Percentiles rank a stretch among this genome's conserved stretches.
phyloP scores from a whole-genome alignment of 495 filamentous ascomycete genomes.

The Aspergillus asperescens region DNA sequence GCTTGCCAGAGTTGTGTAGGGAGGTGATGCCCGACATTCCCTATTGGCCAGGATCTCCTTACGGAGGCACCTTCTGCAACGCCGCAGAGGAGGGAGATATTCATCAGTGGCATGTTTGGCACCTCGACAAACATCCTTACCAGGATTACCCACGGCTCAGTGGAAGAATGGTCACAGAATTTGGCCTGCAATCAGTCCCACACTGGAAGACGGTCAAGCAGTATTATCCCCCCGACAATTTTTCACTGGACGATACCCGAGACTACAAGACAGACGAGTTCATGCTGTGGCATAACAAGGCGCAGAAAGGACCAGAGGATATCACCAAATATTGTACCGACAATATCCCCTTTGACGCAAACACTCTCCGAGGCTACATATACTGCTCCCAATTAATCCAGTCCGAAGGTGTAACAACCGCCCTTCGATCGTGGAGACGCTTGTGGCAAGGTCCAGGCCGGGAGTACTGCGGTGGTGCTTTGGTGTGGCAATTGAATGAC shows the following conservation, averaged over 20 bases:
- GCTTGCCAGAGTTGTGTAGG: conserved; percentile 63
- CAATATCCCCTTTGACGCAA: no score
- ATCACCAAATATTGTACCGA: neutral
- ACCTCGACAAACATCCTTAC: conserved; percentile 84
- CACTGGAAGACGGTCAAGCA: conserved; percentile 76
- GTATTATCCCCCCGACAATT: conserved; percentile 76
- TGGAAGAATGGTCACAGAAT: conserved; percentile 89
- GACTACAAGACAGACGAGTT: no score
- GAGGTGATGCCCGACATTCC: conserved; percentile 57
- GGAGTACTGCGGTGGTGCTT: conserved; percentile 78
- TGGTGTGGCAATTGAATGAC: conserved; percentile 96
- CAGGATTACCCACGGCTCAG: conserved; percentile 82
- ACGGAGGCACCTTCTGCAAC: conserved; percentile 70
- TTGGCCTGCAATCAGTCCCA: conserved; percentile 93
- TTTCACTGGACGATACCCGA: no score
- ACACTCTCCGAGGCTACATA: conserved; percentile 32
- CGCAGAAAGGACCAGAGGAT: conserved; percentile 57
- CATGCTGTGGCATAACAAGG: no score
- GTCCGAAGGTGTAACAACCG: conserved; percentile 78
- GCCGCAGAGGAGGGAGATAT: conserved; percentile 83
- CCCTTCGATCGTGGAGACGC: conserved; percentile 85
- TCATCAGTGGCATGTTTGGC: conserved; percentile 99
- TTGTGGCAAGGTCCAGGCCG: conserved; percentile 63
- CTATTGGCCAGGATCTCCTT: conserved; percentile 85
- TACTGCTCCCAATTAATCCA: conserved; percentile 90